A percentile compares a stretch with the other conserved stretches of the same genome.
phyloP scores from a whole-genome alignment of 2,329 filamentous ascomycete genomes.

The Cladophialophora carrionii region DNA sequence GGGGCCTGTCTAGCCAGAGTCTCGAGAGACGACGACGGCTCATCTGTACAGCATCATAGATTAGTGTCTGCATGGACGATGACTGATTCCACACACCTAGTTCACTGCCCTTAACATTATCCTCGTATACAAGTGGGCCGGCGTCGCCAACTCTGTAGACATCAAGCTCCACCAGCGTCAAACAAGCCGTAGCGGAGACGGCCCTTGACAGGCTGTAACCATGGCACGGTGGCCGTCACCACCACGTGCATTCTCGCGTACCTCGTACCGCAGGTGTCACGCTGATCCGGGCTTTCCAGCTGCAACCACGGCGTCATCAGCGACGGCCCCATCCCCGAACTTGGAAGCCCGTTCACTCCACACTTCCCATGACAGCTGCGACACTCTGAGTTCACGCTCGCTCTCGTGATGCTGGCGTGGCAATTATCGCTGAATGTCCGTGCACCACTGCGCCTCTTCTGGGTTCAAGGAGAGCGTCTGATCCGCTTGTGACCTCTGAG shows the following conservation, averaged over 20 bases:
- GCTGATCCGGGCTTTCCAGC: slow-evolving; percentile 6
- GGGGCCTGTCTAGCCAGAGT: not conserved
- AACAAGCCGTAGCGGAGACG: not conserved
- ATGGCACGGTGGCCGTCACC: not conserved
- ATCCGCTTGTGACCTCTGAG: slow-evolving; percentile 10
- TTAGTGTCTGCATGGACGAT: not conserved
- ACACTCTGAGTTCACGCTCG: not conserved
- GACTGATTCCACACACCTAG: not conserved
- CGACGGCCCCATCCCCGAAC: not conserved
- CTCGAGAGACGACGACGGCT: not conserved
- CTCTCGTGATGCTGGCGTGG: not conserved
- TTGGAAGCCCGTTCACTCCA: slow-evolving; percentile 12
- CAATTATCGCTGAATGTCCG: slow-evolving; percentile 1
- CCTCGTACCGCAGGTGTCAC: not conserved
- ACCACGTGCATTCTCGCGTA: not conserved
- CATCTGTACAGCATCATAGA: not conserved
- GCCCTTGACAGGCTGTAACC: not conserved
- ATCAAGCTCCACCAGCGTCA: not conserved
- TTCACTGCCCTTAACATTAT: not conserved
- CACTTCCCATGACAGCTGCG: slow-evolving; percentile 5
- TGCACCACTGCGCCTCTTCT: slow-evolving; percentile 18
- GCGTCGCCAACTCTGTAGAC: not conserved
- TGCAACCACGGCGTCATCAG: slow-evolving; percentile 1
- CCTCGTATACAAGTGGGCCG: not conserved
- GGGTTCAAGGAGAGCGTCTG: slow-evolving; percentile 21